These are phyloP conservation scores for Phytophthora pluvialis DNA, from an alignment of 352 stramenopile genomes.

Conservation along the genomic window DNA sequence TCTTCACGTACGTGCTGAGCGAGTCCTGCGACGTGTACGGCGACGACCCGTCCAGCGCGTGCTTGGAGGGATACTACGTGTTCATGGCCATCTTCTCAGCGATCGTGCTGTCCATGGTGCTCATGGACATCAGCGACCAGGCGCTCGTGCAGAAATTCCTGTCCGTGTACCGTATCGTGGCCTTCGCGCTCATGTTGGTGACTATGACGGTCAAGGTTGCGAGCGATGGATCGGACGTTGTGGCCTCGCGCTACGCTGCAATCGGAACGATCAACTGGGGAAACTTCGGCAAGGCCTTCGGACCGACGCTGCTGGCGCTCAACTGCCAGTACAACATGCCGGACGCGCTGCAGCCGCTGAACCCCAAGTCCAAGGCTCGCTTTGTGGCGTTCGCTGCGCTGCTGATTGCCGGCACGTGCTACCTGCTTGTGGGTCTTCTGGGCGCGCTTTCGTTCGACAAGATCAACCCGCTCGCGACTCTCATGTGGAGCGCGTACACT, in stretches of 20 bases:
- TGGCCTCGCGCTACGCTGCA: slow-evolving; percentile 46
- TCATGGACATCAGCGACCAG: slow-evolving; percentile 88
- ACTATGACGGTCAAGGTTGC: slow-evolving; percentile 78
- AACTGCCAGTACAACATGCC: slow-evolving; percentile 92
- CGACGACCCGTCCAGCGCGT: slow-evolving; percentile 44
- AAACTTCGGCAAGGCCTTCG: slow-evolving; percentile 86
- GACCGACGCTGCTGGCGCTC: slow-evolving; percentile 80
- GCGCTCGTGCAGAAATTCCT: slow-evolving; percentile 83
- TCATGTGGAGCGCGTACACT: slow-evolving; percentile 85
- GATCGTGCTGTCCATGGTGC: slow-evolving; percentile 81
- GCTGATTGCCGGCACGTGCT: slow-evolving; percentile 71
- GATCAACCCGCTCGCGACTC: slow-evolving; percentile 76
- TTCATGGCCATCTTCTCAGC: slow-evolving; percentile 80
- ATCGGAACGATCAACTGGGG: slow-evolving; percentile 76
- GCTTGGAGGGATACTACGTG: slow-evolving; percentile 75
- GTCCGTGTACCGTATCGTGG: slow-evolving; percentile 82
- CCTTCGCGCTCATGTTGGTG: slow-evolving; percentile 76
- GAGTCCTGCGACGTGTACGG: slow-evolving; percentile 77
- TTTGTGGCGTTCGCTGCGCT: slow-evolving; percentile 71
- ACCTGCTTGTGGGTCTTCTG: slow-evolving; percentile 76
- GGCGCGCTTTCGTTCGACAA: slow-evolving; percentile 78
- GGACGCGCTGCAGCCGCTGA: slow-evolving; percentile 79
- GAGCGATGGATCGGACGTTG: slow-evolving; percentile 55
- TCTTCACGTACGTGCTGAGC: slow-evolving; percentile 71
- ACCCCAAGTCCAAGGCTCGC: slow-evolving; percentile 68